Conservation (phyloP, 1,139 yeast genomes). For the Pichia sp. region DNA sequence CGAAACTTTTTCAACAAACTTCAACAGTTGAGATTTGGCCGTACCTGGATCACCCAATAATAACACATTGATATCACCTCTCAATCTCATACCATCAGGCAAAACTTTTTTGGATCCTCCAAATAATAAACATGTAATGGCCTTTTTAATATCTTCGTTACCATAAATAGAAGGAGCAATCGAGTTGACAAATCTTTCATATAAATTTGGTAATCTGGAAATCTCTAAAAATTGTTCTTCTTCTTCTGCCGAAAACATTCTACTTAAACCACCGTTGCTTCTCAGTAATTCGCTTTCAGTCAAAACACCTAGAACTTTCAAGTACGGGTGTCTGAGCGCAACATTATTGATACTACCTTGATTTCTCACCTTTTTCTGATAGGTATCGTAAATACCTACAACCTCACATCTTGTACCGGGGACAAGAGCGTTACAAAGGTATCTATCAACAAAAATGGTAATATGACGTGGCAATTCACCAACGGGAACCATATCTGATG, state of each 20-base stretch:
- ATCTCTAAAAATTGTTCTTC: conserved; percentile 82
- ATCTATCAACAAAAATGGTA: conserved; percentile 79
- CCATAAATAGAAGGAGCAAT: conserved; percentile 98
- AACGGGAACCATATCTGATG: conserved; percentile 97
- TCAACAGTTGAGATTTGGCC: conserved; percentile 90
- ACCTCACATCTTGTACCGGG: conserved; percentile 95
- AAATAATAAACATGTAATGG: conserved; percentile 84
- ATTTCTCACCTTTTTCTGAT: conserved; percentile 56
- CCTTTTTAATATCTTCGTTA: conserved; percentile 83
- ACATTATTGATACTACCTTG: conserved; percentile 41
- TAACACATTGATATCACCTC: conserved; percentile 95
- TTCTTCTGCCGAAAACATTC: conserved; percentile 79
- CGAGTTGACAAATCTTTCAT: conserved; percentile 76
- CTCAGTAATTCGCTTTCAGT: conserved; percentile 44
- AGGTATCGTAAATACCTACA: conserved; percentile 87
- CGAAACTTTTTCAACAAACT: conserved; percentile 89
- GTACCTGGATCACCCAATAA: conserved; percentile 98
- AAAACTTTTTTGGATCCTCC: conserved; percentile 90
- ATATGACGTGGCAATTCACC: conserved; percentile 99
- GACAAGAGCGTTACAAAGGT: conserved; percentile 79
- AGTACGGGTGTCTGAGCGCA: conserved; percentile 89
- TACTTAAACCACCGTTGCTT: conserved; percentile 47
- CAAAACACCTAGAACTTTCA: conserved; percentile 80
- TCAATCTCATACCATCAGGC: conserved; percentile 92
- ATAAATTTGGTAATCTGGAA: conserved; percentile 76